phyloP scores from a whole-genome alignment of 352 stramenopile species.

The Phytopythium chamaehyphon region DNA sequence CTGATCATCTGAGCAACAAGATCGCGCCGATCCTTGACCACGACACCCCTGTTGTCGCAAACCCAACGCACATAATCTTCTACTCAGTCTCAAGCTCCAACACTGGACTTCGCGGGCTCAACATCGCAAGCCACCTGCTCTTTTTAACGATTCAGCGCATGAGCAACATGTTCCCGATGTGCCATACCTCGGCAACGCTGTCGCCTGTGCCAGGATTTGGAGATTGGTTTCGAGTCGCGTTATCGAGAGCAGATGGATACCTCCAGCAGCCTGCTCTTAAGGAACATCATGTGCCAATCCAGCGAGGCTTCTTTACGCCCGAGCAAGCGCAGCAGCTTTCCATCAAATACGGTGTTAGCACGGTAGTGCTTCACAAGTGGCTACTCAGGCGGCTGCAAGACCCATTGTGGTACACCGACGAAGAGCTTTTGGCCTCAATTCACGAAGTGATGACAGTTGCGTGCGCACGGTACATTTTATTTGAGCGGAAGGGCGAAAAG shows the following conservation, averaged over 20 bases:
- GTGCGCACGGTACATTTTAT: slow-evolving; percentile 76
- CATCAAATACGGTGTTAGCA: slow-evolving; percentile 59
- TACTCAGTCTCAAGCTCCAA: slow-evolving; percentile 86
- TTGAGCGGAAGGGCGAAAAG: slow-evolving; percentile 70
- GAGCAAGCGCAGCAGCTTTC: slow-evolving; percentile 46
- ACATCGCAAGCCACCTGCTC: slow-evolving; percentile 77
- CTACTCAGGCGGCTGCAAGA: slow-evolving; percentile 51
- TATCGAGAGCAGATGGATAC: slow-evolving; percentile 20
- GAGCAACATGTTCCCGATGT: slow-evolving; percentile 55
- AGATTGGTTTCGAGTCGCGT: slow-evolving; percentile 54
- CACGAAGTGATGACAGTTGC: slow-evolving; percentile 48
- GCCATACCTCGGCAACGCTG: slow-evolving; percentile 63
- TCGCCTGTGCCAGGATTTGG: slow-evolving; percentile 77
- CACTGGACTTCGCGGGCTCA: slow-evolving; percentile 67
- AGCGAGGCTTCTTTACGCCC: slow-evolving; percentile 45
- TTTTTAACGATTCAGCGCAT: slow-evolving; percentile 83
- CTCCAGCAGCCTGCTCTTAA: slow-evolving; percentile 14
- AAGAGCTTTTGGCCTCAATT: slow-evolving; percentile 40
- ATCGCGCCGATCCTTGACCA: slow-evolving; percentile 61
- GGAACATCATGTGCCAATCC: slow-evolving; percentile 12
- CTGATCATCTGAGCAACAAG: slow-evolving; percentile 59
- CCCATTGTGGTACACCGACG: slow-evolving; percentile 44
- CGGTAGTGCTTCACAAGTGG: slow-evolving; percentile 60
- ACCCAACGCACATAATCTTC: slow-evolving; percentile 79
- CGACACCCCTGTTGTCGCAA: slow-evolving; percentile 32